Evolutionary conservation across 176 grass and related monocot genomes (phyloP).

Genomic region (Chrysopogon serrulatus): DNA sequence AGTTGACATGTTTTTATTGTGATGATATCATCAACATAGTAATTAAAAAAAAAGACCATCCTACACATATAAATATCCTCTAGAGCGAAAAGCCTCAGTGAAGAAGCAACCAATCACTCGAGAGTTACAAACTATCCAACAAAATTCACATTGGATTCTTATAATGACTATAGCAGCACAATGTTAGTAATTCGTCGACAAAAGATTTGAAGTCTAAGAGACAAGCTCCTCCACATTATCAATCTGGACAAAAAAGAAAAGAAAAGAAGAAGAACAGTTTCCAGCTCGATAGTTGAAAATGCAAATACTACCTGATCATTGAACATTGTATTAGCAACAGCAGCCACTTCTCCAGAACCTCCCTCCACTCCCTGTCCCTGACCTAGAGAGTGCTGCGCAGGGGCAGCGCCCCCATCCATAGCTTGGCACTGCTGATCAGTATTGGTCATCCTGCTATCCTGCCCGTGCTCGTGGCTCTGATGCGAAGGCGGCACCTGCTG

Average conservation of each 20-base stretch:
- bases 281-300: not conserved
- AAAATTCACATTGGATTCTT: not conserved
- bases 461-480: slow-evolving; percentile 29
- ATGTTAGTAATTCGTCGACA: not conserved
- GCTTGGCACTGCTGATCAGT: slow-evolving; percentile 16
- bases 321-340: slow-evolving; percentile 29
- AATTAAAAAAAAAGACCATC: not conserved
- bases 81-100: not conserved
- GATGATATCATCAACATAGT: not conserved
- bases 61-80: not conserved
- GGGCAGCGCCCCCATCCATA: not conserved
- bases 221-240: not conserved
- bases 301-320: slow-evolving; percentile 27
- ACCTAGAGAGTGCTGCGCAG: not conserved
- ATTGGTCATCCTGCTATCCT: slow-evolving; percentile 20
- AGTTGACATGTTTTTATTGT: not conserved
- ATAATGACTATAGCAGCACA: not conserved
- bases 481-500: not conserved
- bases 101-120: not conserved
- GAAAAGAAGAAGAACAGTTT: too few relatives aligned
- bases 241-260: not conserved
- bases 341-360: slow-evolving; percentile 9
- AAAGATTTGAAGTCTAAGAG: not conserved
- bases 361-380: slow-evolving; percentile 24
- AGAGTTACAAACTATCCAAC: not conserved